These are phyloP conservation scores for Globisporangium perplexum DNA, from an alignment of 352 stramenopile genomes.

Conservation along the genomic window DNA sequence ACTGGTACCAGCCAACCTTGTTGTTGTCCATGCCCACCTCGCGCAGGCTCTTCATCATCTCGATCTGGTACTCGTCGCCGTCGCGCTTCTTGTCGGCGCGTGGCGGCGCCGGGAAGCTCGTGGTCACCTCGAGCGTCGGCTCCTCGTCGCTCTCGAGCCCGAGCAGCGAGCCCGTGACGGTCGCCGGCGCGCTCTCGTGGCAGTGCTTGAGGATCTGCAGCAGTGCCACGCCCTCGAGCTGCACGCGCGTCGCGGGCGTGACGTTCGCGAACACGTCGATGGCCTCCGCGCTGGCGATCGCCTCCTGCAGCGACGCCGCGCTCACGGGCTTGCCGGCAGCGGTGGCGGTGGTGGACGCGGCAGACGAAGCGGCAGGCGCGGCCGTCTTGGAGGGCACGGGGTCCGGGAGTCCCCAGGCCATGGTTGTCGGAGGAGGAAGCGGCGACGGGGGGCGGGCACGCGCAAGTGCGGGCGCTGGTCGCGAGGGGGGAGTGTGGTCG, in stretches of 20 bases:
- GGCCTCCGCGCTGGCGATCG: slow-evolving; percentile 23
- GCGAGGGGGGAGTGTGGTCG: background rate
- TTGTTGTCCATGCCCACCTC: slow-evolving; percentile 99
- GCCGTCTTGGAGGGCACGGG: slow-evolving; percentile 18
- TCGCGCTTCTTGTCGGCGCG: slow-evolving; percentile 75
- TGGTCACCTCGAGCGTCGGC: slow-evolving; percentile 93
- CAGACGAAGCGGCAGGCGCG: slow-evolving; percentile 4
- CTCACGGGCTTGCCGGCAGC: slow-evolving; percentile 5
- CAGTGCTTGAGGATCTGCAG: slow-evolving; percentile 98
- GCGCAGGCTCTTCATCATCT: slow-evolving; percentile 99
- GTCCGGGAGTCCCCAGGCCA: slow-evolving; percentile 56
- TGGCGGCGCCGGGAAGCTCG: slow-evolving; percentile 94
- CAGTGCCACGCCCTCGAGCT: slow-evolving; percentile 81
- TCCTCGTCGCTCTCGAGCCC: slow-evolving; percentile 87
- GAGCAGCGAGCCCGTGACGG: slow-evolving; percentile 94
- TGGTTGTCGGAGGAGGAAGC: slow-evolving; percentile 14
- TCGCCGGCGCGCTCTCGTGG: slow-evolving; percentile 91
- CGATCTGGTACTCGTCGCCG: slow-evolving; percentile 94
- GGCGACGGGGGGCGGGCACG: too few species aligned
- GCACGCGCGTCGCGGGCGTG: slow-evolving; percentile 51
- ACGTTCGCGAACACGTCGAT: slow-evolving; percentile 77
- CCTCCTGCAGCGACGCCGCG: slow-evolving; percentile 14
- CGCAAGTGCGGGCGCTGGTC: background rate
- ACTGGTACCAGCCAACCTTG: slow-evolving; percentile 99
- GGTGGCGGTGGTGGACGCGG: background rate